phyloP scores from a whole-genome alignment of 768 basidiomycete genomes.

The Podaxis sp. region DNA sequence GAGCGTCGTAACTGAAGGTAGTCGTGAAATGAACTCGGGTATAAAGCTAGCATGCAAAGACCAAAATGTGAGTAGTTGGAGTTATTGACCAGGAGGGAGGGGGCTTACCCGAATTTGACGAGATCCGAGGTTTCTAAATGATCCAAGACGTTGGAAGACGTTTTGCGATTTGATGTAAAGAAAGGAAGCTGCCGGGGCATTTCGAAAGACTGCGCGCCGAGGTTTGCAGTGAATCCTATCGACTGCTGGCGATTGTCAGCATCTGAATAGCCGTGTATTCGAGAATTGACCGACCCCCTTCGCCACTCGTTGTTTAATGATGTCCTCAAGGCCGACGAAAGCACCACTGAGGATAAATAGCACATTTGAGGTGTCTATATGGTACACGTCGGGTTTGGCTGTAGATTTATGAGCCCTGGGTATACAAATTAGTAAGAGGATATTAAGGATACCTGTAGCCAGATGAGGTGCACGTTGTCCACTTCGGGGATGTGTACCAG shows the following conservation, averaged over 20 bases:
- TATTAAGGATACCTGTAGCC: conserved; percentile 27
- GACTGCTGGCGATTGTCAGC: conserved; percentile 48
- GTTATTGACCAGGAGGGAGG: neutral
- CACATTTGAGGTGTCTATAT: conserved; percentile 86
- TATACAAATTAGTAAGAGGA: neutral
- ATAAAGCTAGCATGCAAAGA: conserved; percentile 58
- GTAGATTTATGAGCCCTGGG: neutral
- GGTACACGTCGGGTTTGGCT: conserved; percentile 65
- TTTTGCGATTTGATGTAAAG: conserved; percentile 72
- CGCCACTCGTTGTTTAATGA: conserved; percentile 76
- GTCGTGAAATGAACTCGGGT: conserved; percentile 90
- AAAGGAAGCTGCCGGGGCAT: conserved; percentile 53
- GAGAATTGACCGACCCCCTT: conserved; percentile 66
- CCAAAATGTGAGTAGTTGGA: conserved; percentile 6
- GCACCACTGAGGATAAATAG: conserved; percentile 96
- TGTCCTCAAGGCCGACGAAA: conserved; percentile 85
- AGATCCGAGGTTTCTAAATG: conserved; percentile 80
- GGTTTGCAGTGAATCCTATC: conserved; percentile 71
- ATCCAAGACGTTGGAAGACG: conserved; percentile 56
- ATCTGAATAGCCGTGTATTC: conserved; percentile 5
- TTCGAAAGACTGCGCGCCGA: conserved; percentile 27
- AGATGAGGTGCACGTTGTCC: conserved; percentile 48
- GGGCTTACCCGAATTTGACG: conserved; percentile 70
- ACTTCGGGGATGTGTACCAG: conserved; percentile 45
- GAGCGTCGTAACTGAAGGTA: conserved; percentile 90